phyloP scores from a whole-genome alignment of 1,139 yeast genomes.

The Candida gigantensis region DNA sequence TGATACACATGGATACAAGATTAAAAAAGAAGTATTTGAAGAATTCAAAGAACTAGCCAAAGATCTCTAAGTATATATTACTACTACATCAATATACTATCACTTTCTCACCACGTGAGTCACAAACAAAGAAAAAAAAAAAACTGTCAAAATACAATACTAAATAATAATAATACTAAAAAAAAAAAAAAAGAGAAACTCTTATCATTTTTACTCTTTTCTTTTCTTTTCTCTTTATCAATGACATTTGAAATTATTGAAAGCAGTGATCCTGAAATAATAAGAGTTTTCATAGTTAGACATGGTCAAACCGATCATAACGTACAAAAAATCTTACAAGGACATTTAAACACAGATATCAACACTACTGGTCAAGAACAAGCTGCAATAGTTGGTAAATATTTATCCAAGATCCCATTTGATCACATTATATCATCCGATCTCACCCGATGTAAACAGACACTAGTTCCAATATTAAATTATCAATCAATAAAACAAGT shows the following conservation, averaged over 20 bases:
- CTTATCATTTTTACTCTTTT: constrained; percentile 1
- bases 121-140: neutral
- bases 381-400: constrained; percentile 51
- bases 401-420: constrained; percentile 39
- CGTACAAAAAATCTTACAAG: constrained; percentile 66
- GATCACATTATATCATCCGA: constrained; percentile 63
- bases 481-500: constrained; percentile 23
- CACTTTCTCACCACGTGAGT: too few species aligned
- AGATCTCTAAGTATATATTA: constrained; percentile 3
- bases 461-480: constrained; percentile 39
- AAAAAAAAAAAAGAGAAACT: constrained; percentile 3
- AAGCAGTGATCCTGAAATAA: constrained; percentile 36
- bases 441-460: constrained; percentile 58
- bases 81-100: neutral
- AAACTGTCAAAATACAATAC: neutral
- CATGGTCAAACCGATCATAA: constrained; percentile 85
- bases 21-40: constrained; percentile 64
- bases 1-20: constrained; percentile 66
- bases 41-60: constrained; percentile 35
- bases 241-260: constrained; percentile 33
- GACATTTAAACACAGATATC: constrained; percentile 64
- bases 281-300: constrained; percentile 65
- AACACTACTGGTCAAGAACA: constrained; percentile 61
- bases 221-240: neutral
- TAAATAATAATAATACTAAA: constrained; percentile 1